These are phyloP conservation scores for Eucalyptus lansdowneana DNA, from an alignment of 345 rosid genomes.

Conservation along the genomic window DNA sequence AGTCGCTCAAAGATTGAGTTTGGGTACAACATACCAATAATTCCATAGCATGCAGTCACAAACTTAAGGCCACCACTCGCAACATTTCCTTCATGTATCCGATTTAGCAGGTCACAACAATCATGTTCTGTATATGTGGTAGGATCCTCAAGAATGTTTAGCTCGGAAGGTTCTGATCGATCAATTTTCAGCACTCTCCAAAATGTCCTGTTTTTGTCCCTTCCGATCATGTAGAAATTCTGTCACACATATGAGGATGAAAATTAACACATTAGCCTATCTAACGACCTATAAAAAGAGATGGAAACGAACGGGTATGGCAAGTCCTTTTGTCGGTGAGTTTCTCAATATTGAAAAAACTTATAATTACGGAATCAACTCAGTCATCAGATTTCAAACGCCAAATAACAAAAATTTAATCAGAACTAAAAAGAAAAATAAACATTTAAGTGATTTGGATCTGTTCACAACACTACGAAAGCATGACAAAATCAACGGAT, in stretches of 20 bases:
- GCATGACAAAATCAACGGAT: background rate
- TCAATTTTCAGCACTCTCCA: conserved; percentile 88
- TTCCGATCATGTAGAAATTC: conserved; percentile 90
- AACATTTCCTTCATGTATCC: conserved; percentile 81
- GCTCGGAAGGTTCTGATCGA: conserved; percentile 59
- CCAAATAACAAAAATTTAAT: background rate
- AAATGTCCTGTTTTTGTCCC: conserved; percentile 55
- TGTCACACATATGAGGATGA: conserved; percentile 5
- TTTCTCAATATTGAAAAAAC: background rate
- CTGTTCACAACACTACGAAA: background rate
- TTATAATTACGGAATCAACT: background rate
- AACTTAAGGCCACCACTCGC: conserved; percentile 82
- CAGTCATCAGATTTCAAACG: background rate
- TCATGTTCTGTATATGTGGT: conserved; percentile 64
- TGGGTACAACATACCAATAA: conserved; percentile 50
- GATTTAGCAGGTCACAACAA: conserved; percentile 49
- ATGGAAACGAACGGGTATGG: background rate
- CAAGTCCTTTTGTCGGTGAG: background rate
- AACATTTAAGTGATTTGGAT: background rate
- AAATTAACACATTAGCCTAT: background rate
- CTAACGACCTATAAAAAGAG: background rate
- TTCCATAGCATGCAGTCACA: conserved; percentile 77
- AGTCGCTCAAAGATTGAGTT: background rate
- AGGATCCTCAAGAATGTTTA: conserved; percentile 62
- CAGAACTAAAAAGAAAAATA: background rate